These are phyloP conservation scores for Blastomyces parvus DNA, from an alignment of 2,329 filamentous ascomycete genomes.

Conservation along the genomic window DNA sequence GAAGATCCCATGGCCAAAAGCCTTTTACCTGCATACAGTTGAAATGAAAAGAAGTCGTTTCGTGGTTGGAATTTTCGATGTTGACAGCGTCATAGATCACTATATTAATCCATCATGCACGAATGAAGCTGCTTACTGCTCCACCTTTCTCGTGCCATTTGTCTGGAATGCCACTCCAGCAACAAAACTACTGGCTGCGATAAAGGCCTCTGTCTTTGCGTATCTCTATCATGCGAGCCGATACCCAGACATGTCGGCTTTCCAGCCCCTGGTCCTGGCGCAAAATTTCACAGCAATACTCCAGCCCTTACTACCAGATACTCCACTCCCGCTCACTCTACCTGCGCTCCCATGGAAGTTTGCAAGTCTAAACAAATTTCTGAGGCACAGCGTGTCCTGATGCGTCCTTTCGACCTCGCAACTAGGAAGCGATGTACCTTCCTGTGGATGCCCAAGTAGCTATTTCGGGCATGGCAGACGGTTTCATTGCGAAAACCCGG, in stretches of 20 bases:
- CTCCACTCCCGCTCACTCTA: neutral
- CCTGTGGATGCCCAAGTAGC: slow-evolving; percentile 1
- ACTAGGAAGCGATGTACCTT: slow-evolving; percentile 4
- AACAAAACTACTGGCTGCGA: neutral
- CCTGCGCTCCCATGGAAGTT: neutral
- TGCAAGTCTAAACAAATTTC: slow-evolving; percentile 2
- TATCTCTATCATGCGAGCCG: slow-evolving; percentile 4
- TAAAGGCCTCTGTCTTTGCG: slow-evolving; percentile 1
- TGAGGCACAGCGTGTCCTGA: slow-evolving; percentile 14
- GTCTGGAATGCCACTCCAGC: neutral
- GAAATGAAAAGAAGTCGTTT: neutral
- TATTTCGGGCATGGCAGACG: slow-evolving; percentile 10
- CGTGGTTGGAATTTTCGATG: neutral
- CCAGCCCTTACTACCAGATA: neutral
- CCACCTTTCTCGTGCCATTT: neutral
- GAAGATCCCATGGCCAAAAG: neutral
- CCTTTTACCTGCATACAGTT: neutral
- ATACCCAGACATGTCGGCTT: neutral
- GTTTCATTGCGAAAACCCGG: slow-evolving; percentile 10
- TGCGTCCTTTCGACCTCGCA: slow-evolving; percentile 6
- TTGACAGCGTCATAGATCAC: neutral
- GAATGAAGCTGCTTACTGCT: slow-evolving; percentile 4
- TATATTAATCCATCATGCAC: neutral
- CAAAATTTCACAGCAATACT: slow-evolving; percentile 6
- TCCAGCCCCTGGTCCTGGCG: neutral